Base-by-base conservation (phyloP, 2,329 filamentous ascomycete genomes). In the Diaporthe sp. region DNA sequence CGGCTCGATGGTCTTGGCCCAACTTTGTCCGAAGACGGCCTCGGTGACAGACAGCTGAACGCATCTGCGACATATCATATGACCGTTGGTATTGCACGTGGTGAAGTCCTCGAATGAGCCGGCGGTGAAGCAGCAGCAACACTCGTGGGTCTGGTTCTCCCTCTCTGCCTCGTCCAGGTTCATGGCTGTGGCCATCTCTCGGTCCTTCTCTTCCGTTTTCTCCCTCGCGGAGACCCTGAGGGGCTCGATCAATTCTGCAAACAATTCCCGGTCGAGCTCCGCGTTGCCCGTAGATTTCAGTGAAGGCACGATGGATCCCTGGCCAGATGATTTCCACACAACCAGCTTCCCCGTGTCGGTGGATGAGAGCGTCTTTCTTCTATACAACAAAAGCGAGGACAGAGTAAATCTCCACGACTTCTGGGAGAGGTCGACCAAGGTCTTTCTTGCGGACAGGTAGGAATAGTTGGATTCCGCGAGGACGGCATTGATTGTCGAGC, bases 1-100 rank as follows among this genome's bases (percentile, higher is more conserved):
- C 39, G 91, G 84, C 81, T 97, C 90, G 79, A 98, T 93, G 80
- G 91, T 97, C 76, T 94, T 92, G 68, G 92, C 90, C 95, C 96
- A 98, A 71, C 95, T 95, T 83, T 98, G 97, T 0, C 97, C 97
- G 82, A 98, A 98, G 0, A 98, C 87, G 2, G 96, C 95, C 82
- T 98, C 96, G 68, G 93, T 94, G 76, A 96, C 90, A 15, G 95
- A 93, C 78, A 94, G 92, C 78, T 93, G 93, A 70, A 98, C 92
- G 83, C 97, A 98, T 61, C 91, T 90, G 84, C 96, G 93, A 84
- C 94, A 97, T 73, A 96, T 88, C 81, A 94, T 90, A 84, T 97
- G 94, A 2, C 91, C 92, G 3, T 90, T 88, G 44, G 87, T 84
- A 80, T 90, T 90, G 85, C 94, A 97, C n/a, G 90, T 89, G 0